These are phyloP conservation scores for Taphrina confusa DNA, from an alignment of 1,139 yeast species.

Conservation along the genomic window DNA sequence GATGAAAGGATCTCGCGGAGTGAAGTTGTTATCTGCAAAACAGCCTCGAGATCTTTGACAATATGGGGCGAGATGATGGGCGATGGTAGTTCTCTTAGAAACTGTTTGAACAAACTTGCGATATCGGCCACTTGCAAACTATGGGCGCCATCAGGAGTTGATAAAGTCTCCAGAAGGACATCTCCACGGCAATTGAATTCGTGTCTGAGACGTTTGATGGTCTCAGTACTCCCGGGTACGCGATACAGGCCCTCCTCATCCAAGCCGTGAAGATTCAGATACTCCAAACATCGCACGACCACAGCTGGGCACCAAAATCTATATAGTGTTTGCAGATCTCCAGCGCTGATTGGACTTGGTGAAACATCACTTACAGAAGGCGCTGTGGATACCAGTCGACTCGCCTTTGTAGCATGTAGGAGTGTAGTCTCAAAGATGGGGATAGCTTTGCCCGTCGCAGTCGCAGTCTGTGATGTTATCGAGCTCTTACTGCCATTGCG, in stretches of 20 bases:
- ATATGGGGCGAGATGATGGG: constrained; percentile 55
- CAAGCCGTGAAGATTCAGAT: constrained; percentile 34
- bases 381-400: background rate
- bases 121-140: constrained; percentile 51
- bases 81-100: constrained; percentile 58
- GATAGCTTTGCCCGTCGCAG: background rate
- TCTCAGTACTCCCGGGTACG: constrained; percentile 37
- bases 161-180: background rate
- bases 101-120: constrained; percentile 73
- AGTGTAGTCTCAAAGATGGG: constrained; percentile 10
- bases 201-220: constrained; percentile 12
- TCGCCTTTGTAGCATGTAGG: background rate
- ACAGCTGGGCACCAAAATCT: constrained; percentile 38
- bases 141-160: background rate
- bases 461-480: background rate
- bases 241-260: constrained; percentile 39
- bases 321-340: background rate
- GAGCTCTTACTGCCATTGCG: background rate
- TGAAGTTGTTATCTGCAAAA: constrained; percentile 46
- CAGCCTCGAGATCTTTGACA: constrained; percentile 52
- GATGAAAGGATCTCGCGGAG: constrained; percentile 45
- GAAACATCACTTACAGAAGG: background rate
- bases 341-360: background rate
- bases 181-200: constrained; percentile 18
- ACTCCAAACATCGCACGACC: constrained; percentile 35